Evolutionary conservation across 768 basidiomycete genomes (phyloP), one percentile per base, ranked within the genome.

Genomic region (Stropharia rugosoannulata): DNA sequence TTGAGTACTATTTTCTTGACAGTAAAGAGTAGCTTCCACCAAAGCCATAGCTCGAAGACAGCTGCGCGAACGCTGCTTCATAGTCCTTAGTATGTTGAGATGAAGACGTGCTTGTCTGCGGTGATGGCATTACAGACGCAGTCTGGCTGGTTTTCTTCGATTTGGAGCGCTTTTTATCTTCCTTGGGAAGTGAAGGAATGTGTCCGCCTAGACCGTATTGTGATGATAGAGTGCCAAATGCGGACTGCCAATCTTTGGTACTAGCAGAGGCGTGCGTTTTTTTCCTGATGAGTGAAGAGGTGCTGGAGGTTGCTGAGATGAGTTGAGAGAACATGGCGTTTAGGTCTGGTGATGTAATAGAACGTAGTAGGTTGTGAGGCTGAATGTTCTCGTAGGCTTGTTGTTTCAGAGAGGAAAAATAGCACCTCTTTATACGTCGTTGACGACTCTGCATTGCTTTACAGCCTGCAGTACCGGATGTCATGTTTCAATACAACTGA

Each of bases 11-110:
- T 19, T 45, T 32, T 22, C 41, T 52, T 10, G 51, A 36, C 11
- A 41, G 51, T 11, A 16, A 2, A 5, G 51, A 19, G 18, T 18
- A 46, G 29, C 29, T 42, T 18, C 51, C 51, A 2, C 51, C 51
- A 40, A 36, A 45, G 5, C 51, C 51, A 35, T 52, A 52, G 18
- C 18, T 43, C 16, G 51, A 52, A 19, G 51, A 52, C 32, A 52
- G 16, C 35, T 52, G 51, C n/a, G 29, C 51, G 18, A 52, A 52
- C 29, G 42, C 32, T 32, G 51, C 27, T 18, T 52, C 42, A 7
- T 44, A 52, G 18, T 52, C 19, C 27, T 52, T 52, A 22, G 42
- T 15, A 5, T 32, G 51, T 11, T 32, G 50, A 15, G 50, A 40
- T 35, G 41, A 10, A 5, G 29, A 4, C n/a, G 27, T 35, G 12